Evolutionary conservation across 1,139 yeast genomes (phyloP).

Genomic region (Candida pseudoviswanathii): DNA sequence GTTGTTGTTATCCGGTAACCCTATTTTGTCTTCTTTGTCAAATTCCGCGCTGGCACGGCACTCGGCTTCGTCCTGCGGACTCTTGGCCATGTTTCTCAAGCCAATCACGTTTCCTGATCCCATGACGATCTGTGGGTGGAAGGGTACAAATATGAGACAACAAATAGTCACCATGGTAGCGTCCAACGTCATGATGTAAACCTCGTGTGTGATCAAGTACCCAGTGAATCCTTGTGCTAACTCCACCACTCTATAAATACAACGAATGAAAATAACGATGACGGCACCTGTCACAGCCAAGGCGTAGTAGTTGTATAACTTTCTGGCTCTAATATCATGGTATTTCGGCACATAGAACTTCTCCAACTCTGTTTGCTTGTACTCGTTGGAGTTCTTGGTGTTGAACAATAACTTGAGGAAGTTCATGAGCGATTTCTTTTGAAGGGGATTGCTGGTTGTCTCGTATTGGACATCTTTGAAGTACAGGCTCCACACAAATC

Average conservation of each 20-base stretch:
- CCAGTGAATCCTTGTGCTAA: constrained; percentile 78
- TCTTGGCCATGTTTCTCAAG: constrained; percentile 15
- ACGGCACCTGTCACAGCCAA: constrained; percentile 52
- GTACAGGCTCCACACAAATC: constrained; percentile 49
- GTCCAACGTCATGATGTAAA: constrained; percentile 74
- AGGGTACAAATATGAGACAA: constrained; percentile 46
- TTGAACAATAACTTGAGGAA: constrained; percentile 28
- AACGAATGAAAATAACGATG: constrained; percentile 60
- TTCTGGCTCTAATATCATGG: constrained; percentile 38
- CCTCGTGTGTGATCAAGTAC: constrained; percentile 65
- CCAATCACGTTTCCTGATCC: constrained; percentile 30
- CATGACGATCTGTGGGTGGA: constrained; percentile 62
- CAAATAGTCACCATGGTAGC: constrained; percentile 60
- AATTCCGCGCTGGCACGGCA: background rate
- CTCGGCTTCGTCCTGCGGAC: constrained; percentile 8
- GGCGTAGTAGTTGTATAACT: constrained; percentile 47
- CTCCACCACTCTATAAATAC: constrained; percentile 78
- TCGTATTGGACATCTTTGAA: constrained; percentile 20
- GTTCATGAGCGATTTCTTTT: constrained; percentile 16
- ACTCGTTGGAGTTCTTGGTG: constrained; percentile 21
- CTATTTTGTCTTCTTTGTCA: background rate
- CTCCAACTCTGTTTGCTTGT: constrained; percentile 26
- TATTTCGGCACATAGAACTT: constrained; percentile 38
- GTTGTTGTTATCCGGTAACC: no score
- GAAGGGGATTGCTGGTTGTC: constrained; percentile 1